Conservation (phyloP, 495 filamentous ascomycete species). For the Trichoderma gamsii region DNA sequence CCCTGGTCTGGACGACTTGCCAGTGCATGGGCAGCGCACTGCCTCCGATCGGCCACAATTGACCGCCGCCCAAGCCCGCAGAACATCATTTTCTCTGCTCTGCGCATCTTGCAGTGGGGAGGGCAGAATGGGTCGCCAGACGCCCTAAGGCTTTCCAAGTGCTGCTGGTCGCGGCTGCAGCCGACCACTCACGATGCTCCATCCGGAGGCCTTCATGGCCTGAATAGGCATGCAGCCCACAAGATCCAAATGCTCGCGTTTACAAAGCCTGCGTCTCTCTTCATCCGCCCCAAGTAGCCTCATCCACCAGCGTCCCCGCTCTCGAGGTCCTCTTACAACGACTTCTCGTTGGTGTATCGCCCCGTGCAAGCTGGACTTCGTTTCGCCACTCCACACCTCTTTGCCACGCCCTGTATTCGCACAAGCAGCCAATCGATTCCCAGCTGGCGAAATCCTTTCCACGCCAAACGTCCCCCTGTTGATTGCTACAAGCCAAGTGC, state of each 20-base stretch:
- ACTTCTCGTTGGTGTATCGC: conserved; percentile 2
- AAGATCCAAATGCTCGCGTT: conserved; percentile 4
- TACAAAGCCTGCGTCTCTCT: neutral
- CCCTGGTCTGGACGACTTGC: neutral
- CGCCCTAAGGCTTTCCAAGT: neutral
- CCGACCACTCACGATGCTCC: conserved; percentile 11
- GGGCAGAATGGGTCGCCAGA: neutral
- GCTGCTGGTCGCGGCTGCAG: neutral
- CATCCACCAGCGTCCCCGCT: conserved; percentile 5
- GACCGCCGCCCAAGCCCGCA: conserved; percentile 13
- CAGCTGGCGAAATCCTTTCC: conserved; percentile 10
- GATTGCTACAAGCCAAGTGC: conserved; percentile 6
- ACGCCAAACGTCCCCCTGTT: conserved; percentile 1
- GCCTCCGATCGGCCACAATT: conserved; percentile 12
- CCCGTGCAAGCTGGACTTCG: neutral
- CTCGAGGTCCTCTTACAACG: neutral
- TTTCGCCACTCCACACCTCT: conserved; percentile 13
- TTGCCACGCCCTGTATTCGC: conserved; percentile 1
- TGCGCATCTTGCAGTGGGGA: neutral
- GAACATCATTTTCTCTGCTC: neutral
- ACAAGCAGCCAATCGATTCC: neutral
- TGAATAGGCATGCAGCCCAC: neutral
- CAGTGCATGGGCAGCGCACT: conserved; percentile 1
- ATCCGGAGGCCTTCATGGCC: conserved; percentile 10
- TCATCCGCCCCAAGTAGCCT: neutral